Conservation (phyloP, 768 basidiomycete genomes). For the Rossbeevera mucosa region DNA sequence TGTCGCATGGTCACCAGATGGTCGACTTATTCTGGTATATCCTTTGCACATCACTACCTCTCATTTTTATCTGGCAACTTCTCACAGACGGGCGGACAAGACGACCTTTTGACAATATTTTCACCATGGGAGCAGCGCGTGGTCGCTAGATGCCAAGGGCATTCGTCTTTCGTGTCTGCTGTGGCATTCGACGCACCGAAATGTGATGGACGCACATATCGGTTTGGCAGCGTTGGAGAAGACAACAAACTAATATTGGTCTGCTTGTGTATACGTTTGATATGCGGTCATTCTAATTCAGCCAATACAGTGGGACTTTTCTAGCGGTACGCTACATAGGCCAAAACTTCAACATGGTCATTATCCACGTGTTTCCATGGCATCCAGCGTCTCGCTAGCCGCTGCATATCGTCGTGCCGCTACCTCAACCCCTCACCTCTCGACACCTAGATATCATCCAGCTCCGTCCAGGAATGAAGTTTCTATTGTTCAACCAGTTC, state of each 20-base stretch:
- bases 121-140: constrained; percentile 93
- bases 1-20: constrained; percentile 94
- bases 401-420: constrained; percentile 57
- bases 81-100: constrained; percentile 87
- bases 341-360: constrained; percentile 72
- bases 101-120: constrained; percentile 91
- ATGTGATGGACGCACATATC: constrained; percentile 85
- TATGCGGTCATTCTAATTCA: background rate
- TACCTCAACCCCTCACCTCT: constrained; percentile 54
- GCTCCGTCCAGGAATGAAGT: constrained; percentile 90
- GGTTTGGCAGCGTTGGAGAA: constrained; percentile 95
- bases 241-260: constrained; percentile 93
- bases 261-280: constrained; percentile 21
- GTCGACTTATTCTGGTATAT: constrained; percentile 79
- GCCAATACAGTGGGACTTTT: constrained; percentile 82
- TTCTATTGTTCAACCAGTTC: constrained; percentile 83
- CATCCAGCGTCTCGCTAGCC: constrained; percentile 72
- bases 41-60: background rate
- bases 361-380: constrained; percentile 72
- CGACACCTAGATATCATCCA: constrained; percentile 65
- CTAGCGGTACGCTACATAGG: constrained; percentile 82
- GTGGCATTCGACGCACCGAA: constrained; percentile 88
- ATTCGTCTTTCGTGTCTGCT: constrained; percentile 88
- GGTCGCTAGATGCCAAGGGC: constrained; percentile 94
- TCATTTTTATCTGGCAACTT: constrained; percentile 5